Evolutionary conservation across 2,329 filamentous ascomycete genomes (phyloP), one percentile per base, ranked within the genome.

Genomic region (Penicillium sp.): DNA sequence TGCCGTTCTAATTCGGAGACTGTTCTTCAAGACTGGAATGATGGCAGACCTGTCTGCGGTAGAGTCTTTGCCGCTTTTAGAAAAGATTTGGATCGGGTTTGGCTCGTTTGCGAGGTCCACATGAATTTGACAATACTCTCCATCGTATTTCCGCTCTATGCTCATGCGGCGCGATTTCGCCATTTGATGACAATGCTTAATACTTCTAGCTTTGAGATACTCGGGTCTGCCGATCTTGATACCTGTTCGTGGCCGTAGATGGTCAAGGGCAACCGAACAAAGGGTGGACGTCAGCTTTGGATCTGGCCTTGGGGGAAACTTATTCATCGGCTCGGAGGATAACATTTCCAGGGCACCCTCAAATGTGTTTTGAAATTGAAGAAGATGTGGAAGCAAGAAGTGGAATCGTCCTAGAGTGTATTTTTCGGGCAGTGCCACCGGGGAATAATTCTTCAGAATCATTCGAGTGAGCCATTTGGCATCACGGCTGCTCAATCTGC

Each of bases 91-190:
- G 30, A 96, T 86, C 52, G 82, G 84, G 0, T 83, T 71, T 60
- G 72, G 51, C 14, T 58, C 16, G 78, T 84, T 86, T 8, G 79
- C 79, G 6, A 91, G 78, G 70, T 96, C 87, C 42, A 97, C 80
- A 69, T 97, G 93, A 33, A 97, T 87, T 73, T 97, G 93, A 68
- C 91, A 96, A 67, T 95, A 97, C 75, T 97, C 93, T 13, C 91
- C 92, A 69, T 96, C 92, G 63, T 96, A 86, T 72, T 96, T 96
- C 55, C 88, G 83, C 74, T 96, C 92, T 26, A 92, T 83, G 60
- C 89, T 91, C 84, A 93, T 86, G 13, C 78, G 84, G 16, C 84
- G 79, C 0, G 82, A 81, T 4, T 80, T 82, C 1, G 84, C 80
- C 80, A 94, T 85, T 19, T 87, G 81, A 22, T 91, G 75, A 71